Evolutionary conservation across 2,329 filamentous ascomycete genomes (phyloP).

Genomic region (Venturia oleaginea): DNA sequence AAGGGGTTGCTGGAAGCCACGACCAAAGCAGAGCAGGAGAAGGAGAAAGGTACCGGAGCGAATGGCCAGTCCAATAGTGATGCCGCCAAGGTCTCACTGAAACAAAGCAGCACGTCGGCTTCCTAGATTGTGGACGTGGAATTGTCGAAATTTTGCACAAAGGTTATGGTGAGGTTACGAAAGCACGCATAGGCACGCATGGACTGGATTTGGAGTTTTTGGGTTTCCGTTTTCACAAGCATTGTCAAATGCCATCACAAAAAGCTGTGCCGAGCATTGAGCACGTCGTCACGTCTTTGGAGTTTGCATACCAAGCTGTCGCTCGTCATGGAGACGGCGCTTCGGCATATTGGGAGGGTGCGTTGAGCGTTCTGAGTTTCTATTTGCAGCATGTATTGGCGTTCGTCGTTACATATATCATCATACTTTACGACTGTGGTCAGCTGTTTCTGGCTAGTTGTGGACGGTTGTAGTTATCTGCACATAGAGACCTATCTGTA

Average conservation of each 20-base stretch:
- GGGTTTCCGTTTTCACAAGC: not conserved
- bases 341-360: not conserved
- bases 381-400: not conserved
- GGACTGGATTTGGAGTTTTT: not conserved
- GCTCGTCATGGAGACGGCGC: not conserved
- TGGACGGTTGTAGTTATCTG: not conserved
- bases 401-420: not conserved
- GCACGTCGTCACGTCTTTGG: not conserved
- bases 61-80: not conserved
- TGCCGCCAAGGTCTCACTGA: not conserved
- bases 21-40: not conserved
- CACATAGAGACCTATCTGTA: not conserved
- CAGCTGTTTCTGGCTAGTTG: not conserved
- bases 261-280: not conserved
- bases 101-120: not conserved
- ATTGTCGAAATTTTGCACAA: not conserved
- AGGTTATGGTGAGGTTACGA: not conserved
- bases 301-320: constrained; percentile 1
- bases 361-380: not conserved
- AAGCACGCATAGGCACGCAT: not conserved
- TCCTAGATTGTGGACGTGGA: not conserved
- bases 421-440: not conserved
- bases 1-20: not conserved
- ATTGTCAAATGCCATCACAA: not conserved
- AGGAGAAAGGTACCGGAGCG: not conserved